Conservation (phyloP, 2,329 filamentous ascomycete genomes). For the Fusarium subtropicale region DNA sequence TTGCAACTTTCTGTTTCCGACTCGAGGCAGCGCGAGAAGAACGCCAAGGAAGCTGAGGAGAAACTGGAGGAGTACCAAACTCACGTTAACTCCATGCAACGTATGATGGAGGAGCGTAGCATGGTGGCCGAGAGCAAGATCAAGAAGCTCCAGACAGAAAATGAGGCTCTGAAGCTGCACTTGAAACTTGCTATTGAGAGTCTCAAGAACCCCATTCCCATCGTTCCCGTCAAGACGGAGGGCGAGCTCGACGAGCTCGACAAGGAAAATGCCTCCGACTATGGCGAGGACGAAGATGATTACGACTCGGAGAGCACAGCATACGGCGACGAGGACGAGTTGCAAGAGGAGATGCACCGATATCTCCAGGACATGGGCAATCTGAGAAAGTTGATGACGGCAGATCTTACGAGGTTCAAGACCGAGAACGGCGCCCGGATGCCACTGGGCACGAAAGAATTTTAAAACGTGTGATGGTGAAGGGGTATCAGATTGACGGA, state of each 20-base stretch:
- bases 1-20: constrained; percentile 82
- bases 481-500: constrained; percentile 3
- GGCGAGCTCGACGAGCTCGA: constrained; percentile 50
- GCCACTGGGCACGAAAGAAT: constrained; percentile 59
- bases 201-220: constrained; percentile 89
- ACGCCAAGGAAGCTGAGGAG: constrained; percentile 81
- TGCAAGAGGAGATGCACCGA: constrained; percentile 87
- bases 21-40: constrained; percentile 75
- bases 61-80: constrained; percentile 94
- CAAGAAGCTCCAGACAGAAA: constrained; percentile 86
- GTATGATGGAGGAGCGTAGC: constrained; percentile 93
- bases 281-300: constrained; percentile 71
- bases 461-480: constrained; percentile 39
- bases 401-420: constrained; percentile 76
- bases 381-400: constrained; percentile 68
- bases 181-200: constrained; percentile 87
- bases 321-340: constrained; percentile 66
- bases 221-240: constrained; percentile 57
- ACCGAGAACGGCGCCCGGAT: constrained; percentile 70
- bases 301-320: constrained; percentile 60
- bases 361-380: constrained; percentile 88
- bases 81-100: constrained; percentile 89
- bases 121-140: constrained; percentile 96
- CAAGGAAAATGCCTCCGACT: constrained; percentile 59
- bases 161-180: constrained; percentile 88